Evolutionary conservation across 2,329 filamentous ascomycete genomes (phyloP), one percentile per base, ranked within the genome.

Genomic region (Talaromyces funiculosus): DNA sequence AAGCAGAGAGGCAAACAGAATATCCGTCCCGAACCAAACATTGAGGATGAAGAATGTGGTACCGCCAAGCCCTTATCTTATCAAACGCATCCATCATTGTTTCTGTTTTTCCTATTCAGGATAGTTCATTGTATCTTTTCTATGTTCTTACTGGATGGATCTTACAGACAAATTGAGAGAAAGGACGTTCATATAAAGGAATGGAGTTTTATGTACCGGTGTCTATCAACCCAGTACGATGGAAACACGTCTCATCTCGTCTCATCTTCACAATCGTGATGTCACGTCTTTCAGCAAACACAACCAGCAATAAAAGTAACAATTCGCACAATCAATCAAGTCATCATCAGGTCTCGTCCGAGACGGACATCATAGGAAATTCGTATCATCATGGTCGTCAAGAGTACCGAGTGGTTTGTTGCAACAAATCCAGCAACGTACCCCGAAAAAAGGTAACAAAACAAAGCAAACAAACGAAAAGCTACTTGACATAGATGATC

Each of bases 331-430:
- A 38, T 42, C 43, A 54, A 35, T 49, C 45, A 53, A 57, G 49
- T 54, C 40, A 55, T 57, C 45, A 62, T 47, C 26, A 56, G 40
- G 60, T 45, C 29, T 47, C 53, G n/a, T 45, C 47, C 31, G 42
- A 53, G 20, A 35, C 31, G 26, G 29, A 29, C 38, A 57, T 47
- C 22, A 61, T 58, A 66, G 53, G 64, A 66, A 57, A 66, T 65
- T 66, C 65, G 65, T 65, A 55, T 64, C 64, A 65, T 66, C 59
- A 64, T 64, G 59, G 64, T 66, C 64, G 60, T 66, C 63, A 66
- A 35, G 38, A 62, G 53, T n/a, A n/a, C n/a, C n/a, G n/a, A n/a
- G n/a, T 26, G 58, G 51, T 57, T 57, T 55, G 49, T 38, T 49
- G 18, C n/a, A 51, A 33, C 45, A 59, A 40, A 35, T 42, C 47